Base-by-base conservation (phyloP, 2,329 filamentous ascomycete species). In the Passalora sequoiae region DNA sequence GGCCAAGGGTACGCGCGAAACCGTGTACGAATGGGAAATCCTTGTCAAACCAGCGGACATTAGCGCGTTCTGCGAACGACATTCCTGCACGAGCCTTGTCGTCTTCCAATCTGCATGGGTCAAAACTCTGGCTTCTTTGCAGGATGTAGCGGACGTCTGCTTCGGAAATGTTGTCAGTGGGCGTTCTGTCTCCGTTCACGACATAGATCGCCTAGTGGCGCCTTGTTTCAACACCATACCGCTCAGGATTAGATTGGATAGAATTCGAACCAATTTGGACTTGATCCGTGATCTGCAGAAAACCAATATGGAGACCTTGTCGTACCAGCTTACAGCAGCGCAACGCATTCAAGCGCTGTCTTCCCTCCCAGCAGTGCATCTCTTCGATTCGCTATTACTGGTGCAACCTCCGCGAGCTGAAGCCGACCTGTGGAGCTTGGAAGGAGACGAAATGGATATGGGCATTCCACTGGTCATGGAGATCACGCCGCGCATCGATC, bases 171-270 rank as follows among this genome's bases (percentile, higher is more conserved):
- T 96, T 2, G 76, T 91, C 43, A 89, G 80, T 58, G 89, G 89
- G 1, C 80, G 89, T 6, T 83, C 81, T 1, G 60, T 86, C 7
- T 67, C 78, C 0, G 63, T 89, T 2, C 74, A 83, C 4, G 77
- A 75, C 0, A 70, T 91, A 8, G 81, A 89, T 27, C 70, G 74
- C 3, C 75, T 95, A 4, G 77, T 94, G n/a, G 88, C 86, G 0
- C 89, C 89, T 0, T 94, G 88, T 61, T 95, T 96, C 71, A 96
- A 95, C 60, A 94, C 89, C 0, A 66, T 95, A 9, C 88, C 89
- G 0, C 60, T 89, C 1, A 77, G 87, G 19, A 66, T 80, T 12
- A 66, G 78, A 22, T 48, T 85, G 7, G 65, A 71, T 1, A 59
- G 60, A 2, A 61, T 61, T 2, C 68, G 63, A 1, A 74, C 72